phyloP scores from a whole-genome alignment of 2,329 filamentous ascomycete genomes.

The Monilinia laxa region DNA sequence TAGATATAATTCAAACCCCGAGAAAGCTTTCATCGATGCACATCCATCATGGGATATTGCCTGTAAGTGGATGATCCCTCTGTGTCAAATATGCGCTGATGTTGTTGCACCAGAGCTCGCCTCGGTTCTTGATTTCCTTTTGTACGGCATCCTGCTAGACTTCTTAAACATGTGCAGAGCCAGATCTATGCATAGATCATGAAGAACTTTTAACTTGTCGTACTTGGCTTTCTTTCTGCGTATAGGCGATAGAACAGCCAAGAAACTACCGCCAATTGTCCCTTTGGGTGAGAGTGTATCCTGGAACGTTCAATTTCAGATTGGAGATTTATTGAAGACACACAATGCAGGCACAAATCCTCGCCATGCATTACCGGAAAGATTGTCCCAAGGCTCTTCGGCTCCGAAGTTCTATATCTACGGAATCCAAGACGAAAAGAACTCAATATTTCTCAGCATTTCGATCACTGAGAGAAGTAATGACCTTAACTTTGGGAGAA shows the following conservation, averaged over 20 bases:
- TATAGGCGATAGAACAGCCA: background rate
- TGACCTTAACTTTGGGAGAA: background rate
- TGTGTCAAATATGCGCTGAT: background rate
- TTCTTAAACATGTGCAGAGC: background rate
- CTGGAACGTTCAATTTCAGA: background rate
- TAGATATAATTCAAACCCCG: background rate
- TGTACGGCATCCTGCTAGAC: constrained; percentile 6
- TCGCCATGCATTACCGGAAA: constrained; percentile 4
- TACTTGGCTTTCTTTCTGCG: constrained; percentile 4
- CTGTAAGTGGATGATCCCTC: background rate
- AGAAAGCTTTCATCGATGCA: constrained; percentile 1
- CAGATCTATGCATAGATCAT: constrained; percentile 2
- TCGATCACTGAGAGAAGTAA: background rate
- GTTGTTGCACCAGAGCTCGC: background rate
- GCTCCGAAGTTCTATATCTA: background rate
- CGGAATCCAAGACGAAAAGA: constrained; percentile 4
- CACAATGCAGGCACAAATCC: constrained; percentile 9
- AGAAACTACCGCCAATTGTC: background rate
- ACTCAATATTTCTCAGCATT: background rate
- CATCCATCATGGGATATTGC: background rate
- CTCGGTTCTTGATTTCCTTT: constrained; percentile 1
- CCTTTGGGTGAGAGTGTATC: background rate
- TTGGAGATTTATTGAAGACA: background rate
- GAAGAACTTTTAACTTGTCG: background rate
- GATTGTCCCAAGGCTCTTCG: background rate